Evolutionary conservation across 257 asterid genomes (phyloP).

Genomic region (Petunia axillaris): DNA sequence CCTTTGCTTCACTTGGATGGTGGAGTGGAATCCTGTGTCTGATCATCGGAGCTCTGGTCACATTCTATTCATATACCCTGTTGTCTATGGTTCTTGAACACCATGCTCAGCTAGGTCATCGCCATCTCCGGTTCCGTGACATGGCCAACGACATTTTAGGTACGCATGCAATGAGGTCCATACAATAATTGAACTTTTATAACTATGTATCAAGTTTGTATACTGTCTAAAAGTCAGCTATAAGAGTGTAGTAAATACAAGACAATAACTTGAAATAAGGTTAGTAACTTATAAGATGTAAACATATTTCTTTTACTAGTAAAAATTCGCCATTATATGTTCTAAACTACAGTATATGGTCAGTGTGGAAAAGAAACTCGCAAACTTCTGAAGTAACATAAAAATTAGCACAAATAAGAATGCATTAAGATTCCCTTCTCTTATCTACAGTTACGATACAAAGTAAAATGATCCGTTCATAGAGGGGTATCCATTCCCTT

Average conservation of each 20-base stretch:
- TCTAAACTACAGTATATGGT: too few relatives aligned
- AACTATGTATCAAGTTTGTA: background rate
- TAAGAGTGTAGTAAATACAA: background rate
- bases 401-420: too few relatives aligned
- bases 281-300: background rate
- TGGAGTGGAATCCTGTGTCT: conserved; percentile 55
- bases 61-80: conserved; percentile 76
- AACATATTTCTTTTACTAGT: too few relatives aligned
- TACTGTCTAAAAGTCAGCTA: background rate
- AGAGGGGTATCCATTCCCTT: too few relatives aligned
- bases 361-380: too few relatives aligned
- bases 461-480: too few relatives aligned
- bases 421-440: too few relatives aligned
- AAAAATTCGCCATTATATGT: too few relatives aligned
- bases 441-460: too few relatives aligned
- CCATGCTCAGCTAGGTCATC: conserved; percentile 62
- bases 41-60: conserved; percentile 60
- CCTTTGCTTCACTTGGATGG: conserved; percentile 86
- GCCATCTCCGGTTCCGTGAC: conserved; percentile 78
- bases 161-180: conserved; percentile 8
- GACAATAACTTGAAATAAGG: background rate
- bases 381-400: too few relatives aligned
- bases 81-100: conserved; percentile 79
- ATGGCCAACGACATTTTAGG: conserved; percentile 78
- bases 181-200: too few relatives aligned